A percentile compares a stretch with the other conserved stretches of the same genome.
These are phyloP conservation scores for Ascochyta koolunga DNA, from an alignment of 2,329 filamentous ascomycete genomes.

Conservation along the genomic window DNA sequence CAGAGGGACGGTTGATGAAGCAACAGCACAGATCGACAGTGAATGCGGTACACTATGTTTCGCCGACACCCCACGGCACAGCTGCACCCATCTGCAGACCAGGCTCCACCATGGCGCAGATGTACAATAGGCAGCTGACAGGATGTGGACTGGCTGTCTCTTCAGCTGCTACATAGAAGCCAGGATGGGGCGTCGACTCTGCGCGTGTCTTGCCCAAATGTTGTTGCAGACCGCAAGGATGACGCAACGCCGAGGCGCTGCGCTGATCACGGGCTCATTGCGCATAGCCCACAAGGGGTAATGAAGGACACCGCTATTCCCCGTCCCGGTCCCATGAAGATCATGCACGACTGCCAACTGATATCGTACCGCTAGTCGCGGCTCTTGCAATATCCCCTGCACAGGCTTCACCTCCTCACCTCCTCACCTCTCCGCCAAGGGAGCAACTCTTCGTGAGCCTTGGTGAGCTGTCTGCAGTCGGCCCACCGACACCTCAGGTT, in stretches of 20 bases:
- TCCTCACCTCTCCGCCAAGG: slow-evolving; percentile 6
- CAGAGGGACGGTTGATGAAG: not conserved
- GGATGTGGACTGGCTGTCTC: slow-evolving; percentile 15
- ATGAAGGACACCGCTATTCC: slow-evolving; percentile 16
- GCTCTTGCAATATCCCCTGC: not conserved
- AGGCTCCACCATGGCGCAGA: slow-evolving; percentile 21
- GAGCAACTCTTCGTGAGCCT: not conserved
- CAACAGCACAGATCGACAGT: not conserved
- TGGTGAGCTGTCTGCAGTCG: not conserved
- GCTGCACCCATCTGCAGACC: not conserved
- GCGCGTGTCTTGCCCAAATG: not conserved
- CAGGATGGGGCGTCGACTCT: slow-evolving; percentile 1
- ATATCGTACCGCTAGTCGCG: slow-evolving; percentile 17
- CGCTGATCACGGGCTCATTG: not conserved
- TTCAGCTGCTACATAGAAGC: slow-evolving; percentile 7
- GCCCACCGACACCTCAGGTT: not conserved
- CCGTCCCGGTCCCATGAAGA: slow-evolving; percentile 2
- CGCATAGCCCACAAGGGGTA: slow-evolving; percentile 3
- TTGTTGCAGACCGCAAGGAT: not conserved
- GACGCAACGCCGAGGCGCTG: slow-evolving; percentile 13
- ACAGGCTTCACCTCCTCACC: too few species aligned
- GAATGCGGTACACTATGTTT: slow-evolving; percentile 15
- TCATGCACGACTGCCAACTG: slow-evolving; percentile 7
- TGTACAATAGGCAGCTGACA: slow-evolving; percentile 27
- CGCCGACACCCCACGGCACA: slow-evolving; percentile 10